These are phyloP conservation scores for Rutstroemia sp. DNA, from an alignment of 2,329 filamentous ascomycete genomes.

Conservation along the genomic window DNA sequence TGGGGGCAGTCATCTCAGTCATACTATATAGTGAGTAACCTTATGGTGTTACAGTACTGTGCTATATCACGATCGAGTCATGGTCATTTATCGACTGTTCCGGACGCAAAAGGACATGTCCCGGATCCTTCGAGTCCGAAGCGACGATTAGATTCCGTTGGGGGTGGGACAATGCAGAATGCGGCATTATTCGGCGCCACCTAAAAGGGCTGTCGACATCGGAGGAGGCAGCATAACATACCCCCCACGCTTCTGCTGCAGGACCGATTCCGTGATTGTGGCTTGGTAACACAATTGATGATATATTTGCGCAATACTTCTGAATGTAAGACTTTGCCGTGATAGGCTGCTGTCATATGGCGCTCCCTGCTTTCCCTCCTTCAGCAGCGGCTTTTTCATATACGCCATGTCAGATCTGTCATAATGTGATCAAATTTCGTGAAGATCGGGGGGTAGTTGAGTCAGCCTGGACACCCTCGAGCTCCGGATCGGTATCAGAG, in stretches of 20 bases:
- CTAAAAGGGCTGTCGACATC: conserved; percentile 1
- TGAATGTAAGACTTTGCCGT: background rate
- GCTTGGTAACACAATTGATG: conserved; percentile 1
- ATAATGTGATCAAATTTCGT: conserved; percentile 1
- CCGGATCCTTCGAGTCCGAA: too few relatives aligned
- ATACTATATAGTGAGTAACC: too few relatives aligned
- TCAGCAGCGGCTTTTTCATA: background rate
- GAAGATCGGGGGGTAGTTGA: background rate
- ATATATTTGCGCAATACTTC: background rate
- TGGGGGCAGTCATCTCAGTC: too few relatives aligned
- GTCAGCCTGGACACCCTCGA: background rate
- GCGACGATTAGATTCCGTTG: background rate
- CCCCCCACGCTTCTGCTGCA: conserved; percentile 3
- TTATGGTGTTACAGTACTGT: too few relatives aligned
- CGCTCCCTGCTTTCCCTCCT: background rate
- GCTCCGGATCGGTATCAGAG: background rate
- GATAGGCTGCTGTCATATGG: background rate
- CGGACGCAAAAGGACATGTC: too few relatives aligned
- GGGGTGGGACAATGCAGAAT: background rate
- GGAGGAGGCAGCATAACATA: background rate
- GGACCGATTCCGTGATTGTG: background rate
- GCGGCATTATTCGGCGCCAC: background rate
- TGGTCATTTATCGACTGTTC: too few relatives aligned
- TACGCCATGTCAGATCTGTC: conserved; percentile 1
- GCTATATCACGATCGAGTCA: too few relatives aligned